Base-by-base conservation (phyloP, 345 rosid species). In the Erysimum cheiranthoides region DNA sequence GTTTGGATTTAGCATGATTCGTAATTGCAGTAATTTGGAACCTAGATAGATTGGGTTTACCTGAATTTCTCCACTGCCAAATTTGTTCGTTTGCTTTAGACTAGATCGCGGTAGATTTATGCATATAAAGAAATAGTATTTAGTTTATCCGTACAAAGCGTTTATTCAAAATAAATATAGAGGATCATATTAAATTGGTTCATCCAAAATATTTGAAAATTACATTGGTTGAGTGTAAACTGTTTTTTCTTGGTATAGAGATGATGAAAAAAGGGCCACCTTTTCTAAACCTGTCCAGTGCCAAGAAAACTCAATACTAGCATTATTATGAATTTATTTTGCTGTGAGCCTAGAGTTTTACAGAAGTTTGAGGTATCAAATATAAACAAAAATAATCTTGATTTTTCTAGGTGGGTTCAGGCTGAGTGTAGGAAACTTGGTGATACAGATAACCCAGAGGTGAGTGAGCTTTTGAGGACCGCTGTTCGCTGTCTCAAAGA, bases 371-470 rank as follows among this genome's bases (percentile, higher is more conserved):
- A 54, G 65, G 16, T 67, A 66, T 58, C 3, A 25, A 25, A 31
- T 66, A 40, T 78, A 66, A 66, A 43, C 12, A 16, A 52, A 78
- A 78, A 50, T 25, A 49, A 58, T 16, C 46, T 76, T 57, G 53
- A 73, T 74, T 77, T 31, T 74, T 83, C 62, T 73, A 89, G 99
- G 94, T 95, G 99, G 99, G 97, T 95, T 77, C 98, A 95, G 86
- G 92, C 93, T 30, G 96, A 95, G 85, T 95, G 98, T 84, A 87
- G 99, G 78, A 91, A 89, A 78, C 77, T 93, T 79, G 98, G 99
- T 66, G 98, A 95, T 82, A 83, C 79, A 1, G 98, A 95, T 84
- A 93, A 90, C 74, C 97, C 99, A 54, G 99, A 92, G 86, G 96
- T 93, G 54, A 75, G 84, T 61, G 97, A 93, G 7, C 93, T 93